Evolutionary conservation across 1,139 yeast species (phyloP), one percentile per base, ranked within the genome.

Genomic region (Yamadazyma mexicana): DNA sequence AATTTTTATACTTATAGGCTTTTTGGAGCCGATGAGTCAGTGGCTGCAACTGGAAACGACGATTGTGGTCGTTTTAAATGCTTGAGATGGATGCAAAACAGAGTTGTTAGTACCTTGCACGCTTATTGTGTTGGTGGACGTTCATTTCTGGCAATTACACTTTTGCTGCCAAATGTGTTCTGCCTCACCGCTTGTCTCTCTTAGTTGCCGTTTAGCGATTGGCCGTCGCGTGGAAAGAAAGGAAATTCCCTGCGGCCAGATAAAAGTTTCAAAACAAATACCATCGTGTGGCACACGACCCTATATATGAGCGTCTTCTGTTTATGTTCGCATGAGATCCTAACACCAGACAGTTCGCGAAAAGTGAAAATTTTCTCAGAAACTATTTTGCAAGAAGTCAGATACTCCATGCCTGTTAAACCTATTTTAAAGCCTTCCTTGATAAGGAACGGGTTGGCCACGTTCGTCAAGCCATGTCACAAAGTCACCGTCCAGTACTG

Each of bases 361-460:
- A 28, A 5, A 15, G 30, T 27, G 31, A 28, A 28, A 28, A 28
- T 28, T 28, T 28, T 28, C 31, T 16, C 18, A 4, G 6, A 12
- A 27, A 5, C n/a, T 5, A 9, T 16, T 11, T 11, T 24, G 12
- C 26, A 20, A 20, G 22, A 20, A 20, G 8, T 20, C 5, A 5
- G 8, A 6, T n/a, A 14, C 12, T 27, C 25, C 23, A 72, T 72
- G 77, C 76, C 77, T 36, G 73, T 72, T 20, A 72, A 62, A 62
- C 75, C 83, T 37, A 66, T 83, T 30, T 66, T 76, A 30, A 80
- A 70, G 52, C 58, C 69, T 1, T 73, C 89, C 12, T 61, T 73
- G 34, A 79, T 86, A 22, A 75, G 89, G 46, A 89, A 89, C 56
- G 97, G 96, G 31, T 73, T 87, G 18, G 94, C 94, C 5, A 79